Base-by-base conservation (phyloP, 257 asterid species). In the Petunia axillaris region DNA sequence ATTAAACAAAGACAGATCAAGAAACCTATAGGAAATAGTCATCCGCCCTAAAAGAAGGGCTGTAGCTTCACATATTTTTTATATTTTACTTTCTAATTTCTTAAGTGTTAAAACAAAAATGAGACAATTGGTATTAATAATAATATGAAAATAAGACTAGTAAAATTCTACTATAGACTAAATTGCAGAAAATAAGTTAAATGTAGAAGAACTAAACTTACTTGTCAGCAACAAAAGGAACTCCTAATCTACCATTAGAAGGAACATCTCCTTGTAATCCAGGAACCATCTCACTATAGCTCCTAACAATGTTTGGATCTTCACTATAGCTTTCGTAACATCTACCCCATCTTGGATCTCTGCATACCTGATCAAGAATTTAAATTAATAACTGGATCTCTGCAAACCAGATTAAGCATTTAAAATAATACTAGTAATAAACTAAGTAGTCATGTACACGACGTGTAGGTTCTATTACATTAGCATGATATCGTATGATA, bases 261-360 rank as follows among this genome's bases (percentile, higher is more conserved):
- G 81, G 81, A 8, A 64, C 5, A 52, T 79, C 76, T 43, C 81
- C 81, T 64, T 79, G 81, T 64, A 79, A 64, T 37, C 81, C 81
- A 63, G 76, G 64, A 0, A 79, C 74, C 64, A 79, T 64, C 11
- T 79, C 81, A 79, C 64, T 79, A 79, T 79, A 57, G 81, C 60
- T 25, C 76, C 81, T 48, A 40, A 64, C 81, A 63, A 79, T 64
- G 6, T 79, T 68, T 3, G 81, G 81, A 64, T 79, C 81, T 64
- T 79, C 81, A 63, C 81, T 79, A 68, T 79, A 79, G 40, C 81
- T 79, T 41, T 79, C 81, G 14, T 2, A 79, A 57, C 81, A 79
- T 68, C 81, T 52, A 3, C 81, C 81, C 81, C 81, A 79, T 79
- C 81, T 79, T 41, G 81, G 81, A 64, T 79, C 81, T 79, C 81